Percentiles rank a stretch among this genome's conserved stretches.
Conservation (phyloP, 2,329 filamentous ascomycete genomes). For the Penicillium sp. region DNA sequence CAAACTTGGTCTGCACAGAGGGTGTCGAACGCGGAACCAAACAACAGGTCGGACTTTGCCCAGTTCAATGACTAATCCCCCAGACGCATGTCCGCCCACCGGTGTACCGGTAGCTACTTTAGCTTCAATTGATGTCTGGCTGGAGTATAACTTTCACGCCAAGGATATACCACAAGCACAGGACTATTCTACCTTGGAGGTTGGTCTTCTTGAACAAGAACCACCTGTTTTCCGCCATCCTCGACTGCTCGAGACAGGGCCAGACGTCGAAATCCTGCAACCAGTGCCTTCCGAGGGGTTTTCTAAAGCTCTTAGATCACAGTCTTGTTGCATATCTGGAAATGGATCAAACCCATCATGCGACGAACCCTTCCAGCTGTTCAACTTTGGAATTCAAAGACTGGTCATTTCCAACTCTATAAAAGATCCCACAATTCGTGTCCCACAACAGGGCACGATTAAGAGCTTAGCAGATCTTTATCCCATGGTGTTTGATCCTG, state of each 20-base stretch:
- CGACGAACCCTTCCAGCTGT: slow-evolving; percentile 17
- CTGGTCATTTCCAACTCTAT: slow-evolving; percentile 14
- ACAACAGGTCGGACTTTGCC: slow-evolving; percentile 14
- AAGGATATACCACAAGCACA: not conserved
- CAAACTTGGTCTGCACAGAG: slow-evolving; percentile 23
- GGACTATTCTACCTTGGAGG: too few species aligned
- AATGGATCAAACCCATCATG: not conserved
- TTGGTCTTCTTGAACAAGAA: not conserved
- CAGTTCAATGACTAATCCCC: slow-evolving; percentile 13
- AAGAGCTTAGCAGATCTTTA: slow-evolving; percentile 24
- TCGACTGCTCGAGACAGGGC: not conserved
- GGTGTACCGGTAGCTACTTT: slow-evolving; percentile 16
- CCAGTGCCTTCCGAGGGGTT: not conserved
- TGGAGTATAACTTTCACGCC: slow-evolving; percentile 15
- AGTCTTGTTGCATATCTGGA: not conserved
- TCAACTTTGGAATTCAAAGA: slow-evolving; percentile 27
- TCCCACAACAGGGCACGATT: slow-evolving; percentile 3
- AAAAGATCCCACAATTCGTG: slow-evolving; percentile 1
- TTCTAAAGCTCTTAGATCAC: not conserved
- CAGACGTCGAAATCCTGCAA: not conserved
- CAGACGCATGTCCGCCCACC: slow-evolving; percentile 17
- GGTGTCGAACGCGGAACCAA: not conserved
- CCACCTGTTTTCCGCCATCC: too few species aligned
- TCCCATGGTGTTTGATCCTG: slow-evolving; percentile 31
- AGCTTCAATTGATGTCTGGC: slow-evolving; percentile 20